Base-by-base conservation (phyloP, 345 rosid species). In the Eucalyptus brandiana region DNA sequence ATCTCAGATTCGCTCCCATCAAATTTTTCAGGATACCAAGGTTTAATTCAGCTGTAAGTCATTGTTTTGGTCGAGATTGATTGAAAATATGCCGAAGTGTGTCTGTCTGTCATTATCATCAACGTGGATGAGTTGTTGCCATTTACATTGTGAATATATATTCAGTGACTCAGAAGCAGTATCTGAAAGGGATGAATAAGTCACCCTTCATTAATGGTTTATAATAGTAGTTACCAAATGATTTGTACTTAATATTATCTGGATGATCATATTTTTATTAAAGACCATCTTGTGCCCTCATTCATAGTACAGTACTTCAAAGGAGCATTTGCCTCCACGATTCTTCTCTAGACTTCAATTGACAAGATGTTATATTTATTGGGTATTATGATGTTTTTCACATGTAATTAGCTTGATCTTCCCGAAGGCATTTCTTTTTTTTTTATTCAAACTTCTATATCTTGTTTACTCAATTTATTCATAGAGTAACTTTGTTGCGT, bases 1-100 rank as follows among this genome's bases (percentile, higher is more conserved):
- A 90, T 93, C 72, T 90, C 92, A 24, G 94, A 91, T 87, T 90
- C 91, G 23, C 91, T 92, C 87, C 93, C 94, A 37, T 90, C 93
- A 42, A 30, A 90, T 88, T 92, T 94, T 88, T 93, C 91, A 87
- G 92, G 92, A 49, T 90, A 54, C 89, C 89, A n/a, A 28, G 51
- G 86, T 44, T 92, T 92, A 86, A 87, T 8, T 42, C 88, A 50
- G 32, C 60, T 89, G 88, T 89, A 54, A 89, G 88, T 65, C 15
- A 0, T 87, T n/a, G 4, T 26, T 76, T 37, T 2, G 8, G 32
- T 62, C 1, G 42, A 17, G 44, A 16, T 47, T 34, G 24, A 69
- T 34, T 69, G 44, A 34, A 69, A 34, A 34, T 34, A 69, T 69
- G 23, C 80, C 1, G 0, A 28, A 60, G 32, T 7, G 18, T 56